Base-by-base conservation (phyloP, 495 filamentous ascomycete species). In the Penicillium samsonianum region DNA sequence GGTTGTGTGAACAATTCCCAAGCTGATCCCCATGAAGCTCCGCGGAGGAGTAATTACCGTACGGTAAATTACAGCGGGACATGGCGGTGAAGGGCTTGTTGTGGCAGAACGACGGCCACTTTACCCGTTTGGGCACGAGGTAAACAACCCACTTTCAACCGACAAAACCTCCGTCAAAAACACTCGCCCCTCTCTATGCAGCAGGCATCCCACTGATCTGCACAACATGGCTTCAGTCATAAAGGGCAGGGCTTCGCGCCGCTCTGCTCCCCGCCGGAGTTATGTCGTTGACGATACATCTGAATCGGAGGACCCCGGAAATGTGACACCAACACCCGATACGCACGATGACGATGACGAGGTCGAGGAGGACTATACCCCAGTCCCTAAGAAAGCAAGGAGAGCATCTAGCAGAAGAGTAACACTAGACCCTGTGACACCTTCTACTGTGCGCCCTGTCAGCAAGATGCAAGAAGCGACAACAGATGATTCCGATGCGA, bases 321-420 rank as follows among this genome's bases (percentile, higher is more conserved):
- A 83, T 61, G 77, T 82, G 20, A 79, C 77, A 45, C 77, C 77
- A 41, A 78, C 75, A 23, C 65, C 67, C 12, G 72, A 73, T 38
- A 64, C 72, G 44, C 65, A 67, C 46, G 67, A 75, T 17, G 78
- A 73, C 51, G 79, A 78, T 51, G 74, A 82, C 17, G 76, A 85
- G 4, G 82, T 86, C 25, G 85, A 84, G 45, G 87, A 92, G 40
- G 90, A 93, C 22, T 94, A 90, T 60, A 90, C 89, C 16, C 90
- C 90, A 8, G 89, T 86, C 16, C 85, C 90, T 43, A 65, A 70
- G 38, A 75, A 74, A 42, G 40, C 63, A 67, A 75, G 59, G 73
- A 69, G 78, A 77, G 68, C 63, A 62, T 76, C 75, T 56, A 75
- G 79, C 54, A 81, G 79, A 68, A 80, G 82, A 73, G 84, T 79